Conservation (phyloP, 768 basidiomycete genomes). For the Coprinopsis strossmayeri region DNA sequence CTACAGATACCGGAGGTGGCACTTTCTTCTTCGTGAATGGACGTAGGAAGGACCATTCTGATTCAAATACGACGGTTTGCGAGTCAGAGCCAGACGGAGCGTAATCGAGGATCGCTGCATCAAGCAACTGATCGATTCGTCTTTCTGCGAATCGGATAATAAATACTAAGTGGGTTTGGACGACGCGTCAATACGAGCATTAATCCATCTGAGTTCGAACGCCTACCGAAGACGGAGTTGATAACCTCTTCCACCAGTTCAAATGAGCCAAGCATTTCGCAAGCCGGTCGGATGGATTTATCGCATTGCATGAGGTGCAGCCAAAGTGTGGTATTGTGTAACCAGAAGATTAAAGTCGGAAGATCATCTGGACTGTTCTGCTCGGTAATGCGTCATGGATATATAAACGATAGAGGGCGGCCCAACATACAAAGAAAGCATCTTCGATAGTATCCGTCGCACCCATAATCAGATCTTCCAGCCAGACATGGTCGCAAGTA, state of each 20-base stretch:
- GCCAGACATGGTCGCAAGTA: conserved; percentile 85
- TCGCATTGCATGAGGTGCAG: conserved; percentile 89
- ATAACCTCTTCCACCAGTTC: conserved; percentile 87
- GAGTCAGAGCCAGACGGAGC: conserved; percentile 72
- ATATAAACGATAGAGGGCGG: conserved; percentile 4
- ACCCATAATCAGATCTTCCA: conserved; percentile 88
- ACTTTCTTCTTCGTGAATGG: conserved; percentile 64
- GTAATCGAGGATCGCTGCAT: conserved; percentile 77
- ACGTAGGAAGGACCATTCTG: conserved; percentile 91
- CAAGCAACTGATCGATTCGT: conserved; percentile 81
- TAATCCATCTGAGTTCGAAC: not conserved
- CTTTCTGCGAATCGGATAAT: conserved; percentile 90
- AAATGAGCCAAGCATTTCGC: conserved; percentile 80
- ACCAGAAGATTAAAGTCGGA: conserved; percentile 86
- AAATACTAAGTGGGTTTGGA: conserved; percentile 70
- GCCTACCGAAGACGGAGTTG: conserved; percentile 87
- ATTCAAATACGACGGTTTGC: conserved; percentile 86
- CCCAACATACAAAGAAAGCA: conserved; percentile 85
- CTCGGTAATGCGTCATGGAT: conserved; percentile 2
- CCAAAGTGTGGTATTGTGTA: conserved; percentile 87
- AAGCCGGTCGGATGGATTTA: conserved; percentile 67
- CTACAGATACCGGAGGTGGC: conserved; percentile 15
- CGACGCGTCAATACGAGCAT: conserved; percentile 9
- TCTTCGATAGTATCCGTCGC: conserved; percentile 92
- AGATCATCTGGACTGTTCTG: conserved; percentile 83